phyloP scores from a whole-genome alignment of 495 filamentous ascomycete genomes.

The Aspergillus haitiensis region DNA sequence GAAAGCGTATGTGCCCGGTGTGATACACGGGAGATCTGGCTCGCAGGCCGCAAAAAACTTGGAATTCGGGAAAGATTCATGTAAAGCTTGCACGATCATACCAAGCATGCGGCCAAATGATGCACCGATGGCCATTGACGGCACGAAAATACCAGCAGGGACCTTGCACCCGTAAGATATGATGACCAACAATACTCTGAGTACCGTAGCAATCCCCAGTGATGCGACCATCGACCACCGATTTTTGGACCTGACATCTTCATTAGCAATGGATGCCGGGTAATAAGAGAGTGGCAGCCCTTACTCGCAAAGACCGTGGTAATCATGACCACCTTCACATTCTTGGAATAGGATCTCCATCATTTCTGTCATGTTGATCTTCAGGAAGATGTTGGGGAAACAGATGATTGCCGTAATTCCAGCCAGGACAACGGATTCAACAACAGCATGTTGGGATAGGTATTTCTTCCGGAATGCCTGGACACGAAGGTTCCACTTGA shows the following conservation, averaged over 20 bases:
- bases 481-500: slow-evolving; percentile 93
- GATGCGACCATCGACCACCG: slow-evolving; percentile 80
- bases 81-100: slow-evolving; percentile 85
- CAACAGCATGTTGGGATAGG: slow-evolving; percentile 75
- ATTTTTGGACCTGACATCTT: slow-evolving; percentile 49
- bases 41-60: slow-evolving; percentile 83
- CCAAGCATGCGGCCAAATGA: slow-evolving; percentile 93
- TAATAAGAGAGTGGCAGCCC: slow-evolving; percentile 17
- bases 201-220: slow-evolving; percentile 73
- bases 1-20: slow-evolving; percentile 94
- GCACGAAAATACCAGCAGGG: slow-evolving; percentile 94
- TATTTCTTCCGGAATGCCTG: slow-evolving; percentile 96
- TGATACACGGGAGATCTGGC: slow-evolving; percentile 94
- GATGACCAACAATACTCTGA: slow-evolving; percentile 84
- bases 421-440: slow-evolving; percentile 86
- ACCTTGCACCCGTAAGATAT: slow-evolving; percentile 99
- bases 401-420: slow-evolving; percentile 83
- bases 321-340: slow-evolving; percentile 91
- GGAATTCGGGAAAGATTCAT: slow-evolving; percentile 78
- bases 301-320: slow-evolving; percentile 86
- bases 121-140: slow-evolving; percentile 96
- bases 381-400: slow-evolving; percentile 92
- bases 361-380: slow-evolving; percentile 98
- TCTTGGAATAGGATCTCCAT: slow-evolving; percentile 98
- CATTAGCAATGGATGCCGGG: slow-evolving; percentile 26